phyloP scores from a whole-genome alignment of 1,284 basidiomycete species.

The Chiua sp. region DNA sequence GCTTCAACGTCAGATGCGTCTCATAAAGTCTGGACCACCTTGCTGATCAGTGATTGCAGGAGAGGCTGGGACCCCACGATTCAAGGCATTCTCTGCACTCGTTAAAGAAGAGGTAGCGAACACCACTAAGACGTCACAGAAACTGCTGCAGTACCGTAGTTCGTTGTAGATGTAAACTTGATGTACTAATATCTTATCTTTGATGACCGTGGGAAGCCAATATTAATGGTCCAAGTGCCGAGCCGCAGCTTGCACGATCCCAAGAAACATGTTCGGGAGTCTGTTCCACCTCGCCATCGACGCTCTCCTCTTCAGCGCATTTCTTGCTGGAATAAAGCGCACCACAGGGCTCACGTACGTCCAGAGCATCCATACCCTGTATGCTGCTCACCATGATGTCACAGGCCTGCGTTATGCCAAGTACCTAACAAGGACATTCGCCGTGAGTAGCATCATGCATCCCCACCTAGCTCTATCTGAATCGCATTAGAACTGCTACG shows the following conservation, averaged over 20 bases:
- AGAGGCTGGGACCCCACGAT: slow-evolving; percentile 70
- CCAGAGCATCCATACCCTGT: background rate
- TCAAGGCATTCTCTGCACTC: slow-evolving; percentile 75
- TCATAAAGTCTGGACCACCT: slow-evolving; percentile 12
- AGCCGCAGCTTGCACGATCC: background rate
- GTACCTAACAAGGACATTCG: slow-evolving; percentile 85
- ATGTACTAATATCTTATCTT: background rate
- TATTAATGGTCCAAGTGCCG: background rate
- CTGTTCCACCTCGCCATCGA: slow-evolving; percentile 79
- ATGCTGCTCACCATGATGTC: slow-evolving; percentile 8
- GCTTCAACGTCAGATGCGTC: slow-evolving; percentile 57
- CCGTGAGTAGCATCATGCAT: slow-evolving; percentile 57
- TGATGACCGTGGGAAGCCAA: slow-evolving; percentile 19
- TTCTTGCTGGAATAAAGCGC: slow-evolving; percentile 80
- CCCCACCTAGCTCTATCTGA: slow-evolving; percentile 7
- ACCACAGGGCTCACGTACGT: slow-evolving; percentile 83
- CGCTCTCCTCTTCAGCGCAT: slow-evolving; percentile 75
- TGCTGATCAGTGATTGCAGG: slow-evolving; percentile 41
- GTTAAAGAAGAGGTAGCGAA: slow-evolving; percentile 79
- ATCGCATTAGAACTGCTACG: slow-evolving; percentile 62
- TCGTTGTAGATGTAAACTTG: slow-evolving; percentile 12
- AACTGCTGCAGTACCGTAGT: slow-evolving; percentile 33
- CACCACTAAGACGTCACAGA: slow-evolving; percentile 52
- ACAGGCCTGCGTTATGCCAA: slow-evolving; percentile 68
- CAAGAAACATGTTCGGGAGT: slow-evolving; percentile 56